Evolutionary conservation across 2,329 filamentous ascomycete genomes (phyloP).

Genomic region (Apiospora koreana): DNA sequence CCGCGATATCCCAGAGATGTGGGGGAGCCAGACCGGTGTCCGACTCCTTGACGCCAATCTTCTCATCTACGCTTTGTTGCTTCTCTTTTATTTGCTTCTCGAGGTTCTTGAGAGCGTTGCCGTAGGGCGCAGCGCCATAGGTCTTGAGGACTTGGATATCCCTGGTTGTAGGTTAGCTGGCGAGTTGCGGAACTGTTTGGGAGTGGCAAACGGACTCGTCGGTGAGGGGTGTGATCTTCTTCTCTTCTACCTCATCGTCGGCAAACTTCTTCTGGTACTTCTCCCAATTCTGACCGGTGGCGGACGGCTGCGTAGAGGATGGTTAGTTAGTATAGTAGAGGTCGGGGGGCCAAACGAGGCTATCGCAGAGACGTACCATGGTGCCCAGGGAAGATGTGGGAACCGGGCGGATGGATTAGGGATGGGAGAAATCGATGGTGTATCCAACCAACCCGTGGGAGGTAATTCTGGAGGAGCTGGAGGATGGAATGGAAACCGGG

Average conservation of each 20-base stretch:
- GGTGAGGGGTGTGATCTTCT: constrained; percentile 97
- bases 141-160: constrained; percentile 99
- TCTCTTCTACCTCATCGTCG: constrained; percentile 96
- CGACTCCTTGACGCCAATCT: constrained; percentile 96
- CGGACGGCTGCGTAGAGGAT: constrained; percentile 71
- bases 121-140: constrained; percentile 95
- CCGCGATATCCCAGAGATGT: constrained; percentile 97
- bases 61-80: constrained; percentile 97
- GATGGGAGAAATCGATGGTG: neutral
- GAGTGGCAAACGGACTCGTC: constrained; percentile 69
- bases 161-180: constrained; percentile 50
- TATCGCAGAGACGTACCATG: constrained; percentile 26
- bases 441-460: neutral
- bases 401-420: neutral
- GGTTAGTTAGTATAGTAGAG: constrained; percentile 27
- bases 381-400: constrained; percentile 16
- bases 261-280: constrained; percentile 98
- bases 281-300: constrained; percentile 94
- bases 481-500: neutral
- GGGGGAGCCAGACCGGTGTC: constrained; percentile 97
- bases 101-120: constrained; percentile 89
- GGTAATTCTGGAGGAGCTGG: neutral
- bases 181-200: constrained; percentile 26
- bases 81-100: constrained; percentile 99
- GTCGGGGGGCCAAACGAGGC: constrained; percentile 10